These are phyloP conservation scores for Ceratobasidium papillatum DNA, from an alignment of 1,284 basidiomycete genomes.

Conservation along the genomic window DNA sequence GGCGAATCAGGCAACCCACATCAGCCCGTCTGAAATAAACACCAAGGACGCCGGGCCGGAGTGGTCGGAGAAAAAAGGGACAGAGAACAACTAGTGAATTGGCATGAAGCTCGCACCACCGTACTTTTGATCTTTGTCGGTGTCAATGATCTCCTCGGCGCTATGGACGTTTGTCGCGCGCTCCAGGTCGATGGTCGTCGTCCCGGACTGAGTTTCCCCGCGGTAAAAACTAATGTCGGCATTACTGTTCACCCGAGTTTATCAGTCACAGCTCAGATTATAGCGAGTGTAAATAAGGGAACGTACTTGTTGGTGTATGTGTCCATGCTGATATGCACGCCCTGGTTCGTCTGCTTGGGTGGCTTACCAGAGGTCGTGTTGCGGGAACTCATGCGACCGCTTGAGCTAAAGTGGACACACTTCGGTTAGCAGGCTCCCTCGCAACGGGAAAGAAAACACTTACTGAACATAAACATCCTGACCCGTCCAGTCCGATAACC, in stretches of 20 bases:
- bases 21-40: conserved; percentile 4
- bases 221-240: conserved; percentile 17
- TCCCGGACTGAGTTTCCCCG: not conserved
- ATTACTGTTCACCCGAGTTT: not conserved
- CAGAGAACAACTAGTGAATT: conserved; percentile 4
- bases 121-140: conserved; percentile 12
- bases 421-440: not conserved
- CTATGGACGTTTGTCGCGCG: conserved; percentile 7
- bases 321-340: conserved; percentile 42
- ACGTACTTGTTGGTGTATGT: conserved; percentile 21
- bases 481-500: conserved; percentile 38
- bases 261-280: not conserved
- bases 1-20: not conserved
- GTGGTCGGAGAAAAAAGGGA: not conserved
- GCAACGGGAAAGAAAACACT: not conserved
- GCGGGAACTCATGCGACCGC: conserved; percentile 6
- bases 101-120: conserved; percentile 19
- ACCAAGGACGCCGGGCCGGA: not conserved
- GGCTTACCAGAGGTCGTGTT: conserved; percentile 10
- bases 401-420: not conserved
- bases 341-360: conserved; percentile 27
- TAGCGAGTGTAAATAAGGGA: not conserved
- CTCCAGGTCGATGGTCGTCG: conserved; percentile 22
- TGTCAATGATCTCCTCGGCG: conserved; percentile 6
- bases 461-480: conserved; percentile 41